Evolutionary conservation across 306 rosid species (phyloP), one percentile per base, ranked within the genome.

Genomic region (Glycyrrhiza uralensis): DNA sequence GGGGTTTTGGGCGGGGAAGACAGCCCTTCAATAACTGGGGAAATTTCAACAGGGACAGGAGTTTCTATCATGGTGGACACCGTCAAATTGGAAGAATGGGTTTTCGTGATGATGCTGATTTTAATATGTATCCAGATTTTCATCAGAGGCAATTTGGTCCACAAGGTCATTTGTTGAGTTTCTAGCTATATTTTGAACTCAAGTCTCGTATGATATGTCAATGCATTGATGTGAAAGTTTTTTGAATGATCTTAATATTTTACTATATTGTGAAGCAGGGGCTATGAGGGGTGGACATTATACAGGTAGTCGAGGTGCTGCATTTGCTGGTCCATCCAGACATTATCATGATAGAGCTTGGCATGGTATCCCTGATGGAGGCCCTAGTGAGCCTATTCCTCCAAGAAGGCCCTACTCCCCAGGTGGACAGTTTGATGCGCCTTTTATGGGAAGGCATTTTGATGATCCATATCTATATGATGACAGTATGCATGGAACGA

Each of bases 321-420:
- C 76, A 13, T 78, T 36, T 74, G 77, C 80, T 76, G 78, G 82
- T 69, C 84, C 92, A 67, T 72, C 88, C 74, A 79, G 88, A 58
- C 86, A 81, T 32, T 74, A 82, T 72, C 55, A 57, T 46, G 87
- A 82, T 76, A 82, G 88, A 72, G 55, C 84, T 14, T 85, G 91
- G 89, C 57, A 69, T 79, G 82, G 66, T 76, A 76, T 78, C 26
- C 82, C 88, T 74, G 81, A 74, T 14, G 86, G 84, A 38, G 91
- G 80, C 67, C 82, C 75, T 3, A 85, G 72, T 61, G 80, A 82
- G 78, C 83, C 87, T 35, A 32, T 69, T 60, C 88, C 87, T 62
- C 73, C 79, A 24, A 87, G 88, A 74, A 78, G 86, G 84, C 85
- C 85, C n/a, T 85, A 82, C 78, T 72, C 89, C 41, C 83, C 86